Evolutionary conservation across 139 green algal species (phyloP), one percentile per base, ranked within the genome.

Genomic region (Coccomyxa sp.): DNA sequence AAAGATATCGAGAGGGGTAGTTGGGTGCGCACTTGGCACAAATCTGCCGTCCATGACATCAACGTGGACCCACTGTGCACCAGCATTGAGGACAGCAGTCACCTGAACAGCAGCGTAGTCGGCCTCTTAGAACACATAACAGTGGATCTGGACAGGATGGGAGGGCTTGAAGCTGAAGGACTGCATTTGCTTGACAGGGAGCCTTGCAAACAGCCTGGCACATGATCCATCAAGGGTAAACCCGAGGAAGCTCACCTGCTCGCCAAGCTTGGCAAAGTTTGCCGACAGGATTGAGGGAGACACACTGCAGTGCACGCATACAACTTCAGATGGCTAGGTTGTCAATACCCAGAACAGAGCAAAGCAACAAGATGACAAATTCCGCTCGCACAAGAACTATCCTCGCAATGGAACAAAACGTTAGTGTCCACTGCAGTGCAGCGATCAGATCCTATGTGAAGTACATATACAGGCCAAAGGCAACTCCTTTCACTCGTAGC

Each of bases 1-100:
- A 80, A 18, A 59, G 63, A 13, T 21, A 12, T 81, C 23, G 17
- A 63, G 16, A 63, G 27, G 30, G 14, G 16, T 14, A 80, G 14
- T 0, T 81, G 51, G 25, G 12, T 30, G 74, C 32, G 75, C 76
- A 76, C 78, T 98, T 74, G 96, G 97, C 81, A 99, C 96, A 87
- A 99, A 99, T 87, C 96, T 93, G 78, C 95, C 95, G 82, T 98
- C 95, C 93, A 95, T 95, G 63, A 99, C 97, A 82, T 99, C 97
- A 13, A 99, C 89, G 87, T 99, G 96, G 3, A 99, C 91, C 96
- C 96, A 99, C 68, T 99, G 96, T 68, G 87, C 93, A 59, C 97
- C 97, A 38, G 96, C 96, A 87, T 96, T 68, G 77, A 99, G 95
- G 38, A 99, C 94, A 58, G 94, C 96, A 58, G 91, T 82, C 32